Base-by-base conservation (phyloP, 1,284 basidiomycete species). In the Cryptococcus hybrid region DNA sequence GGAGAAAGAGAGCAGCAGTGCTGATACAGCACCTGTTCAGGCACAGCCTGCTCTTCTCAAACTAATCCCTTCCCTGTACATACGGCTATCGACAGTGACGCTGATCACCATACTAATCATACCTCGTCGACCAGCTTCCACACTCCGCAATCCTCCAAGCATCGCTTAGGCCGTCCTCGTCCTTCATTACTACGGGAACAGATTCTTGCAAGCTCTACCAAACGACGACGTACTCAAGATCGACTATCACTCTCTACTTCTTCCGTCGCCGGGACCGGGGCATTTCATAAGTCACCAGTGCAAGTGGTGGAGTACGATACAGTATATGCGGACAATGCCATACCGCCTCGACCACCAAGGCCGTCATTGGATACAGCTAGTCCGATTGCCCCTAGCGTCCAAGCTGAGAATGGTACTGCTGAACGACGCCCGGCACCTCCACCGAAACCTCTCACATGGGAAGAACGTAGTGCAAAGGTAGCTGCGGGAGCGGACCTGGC, bases 121-220 rank as follows among this genome's bases (percentile, higher is more conserved):
- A n/a, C 51, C 2, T 18, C 13, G 8, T 51, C 55, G 35, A 39
- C 40, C 11, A 9, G 8, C 18, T 13, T 15, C 36, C 35, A 7
- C 51, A 38, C 30, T 34, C 30, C 30, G 30, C 34, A 34, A 37
- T 42, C 40, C 11, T 42, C 40, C 47, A 48, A 48, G 13, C n/a
- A 36, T 8, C 30, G 30, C 30, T 30, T 30, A 30, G 30, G 30
- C 30, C 38, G 36, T 12, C 13, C 35, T 15, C 43, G 54, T 12
- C 58, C 48, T n/a, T 58, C 61, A 1, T 35, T 50, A 8, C 34
- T 66, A 7, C 56, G 46, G 2, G 57, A 63, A n/a, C 51, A 60
- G 38, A 43, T 66, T 11, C 44, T 59, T 8, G 46, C 55, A 9
- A 51, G 47, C 15, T 52, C 56, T 12, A 40, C 15, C 9, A 65